Percentiles rank a stretch among this genome's conserved stretches.
These are phyloP conservation scores for Cryptosporidium meleagridis DNA, from an alignment of 169 alveolate genomes.

Conservation along the genomic window DNA sequence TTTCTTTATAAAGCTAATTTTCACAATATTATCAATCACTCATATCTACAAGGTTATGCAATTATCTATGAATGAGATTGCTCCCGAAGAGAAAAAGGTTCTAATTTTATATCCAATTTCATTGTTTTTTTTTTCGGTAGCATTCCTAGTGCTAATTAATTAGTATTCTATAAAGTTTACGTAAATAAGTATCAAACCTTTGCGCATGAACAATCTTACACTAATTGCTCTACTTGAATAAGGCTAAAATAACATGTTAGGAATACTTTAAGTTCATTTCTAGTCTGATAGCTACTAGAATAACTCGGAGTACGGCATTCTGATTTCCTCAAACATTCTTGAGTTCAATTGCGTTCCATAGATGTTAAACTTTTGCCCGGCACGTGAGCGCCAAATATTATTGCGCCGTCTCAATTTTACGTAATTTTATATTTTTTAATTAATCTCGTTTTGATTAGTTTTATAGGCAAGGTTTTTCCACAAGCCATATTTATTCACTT, in stretches of 20 bases:
- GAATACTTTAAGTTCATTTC: not conserved
- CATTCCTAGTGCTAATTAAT: slow-evolving; percentile 36
- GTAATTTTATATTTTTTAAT: not conserved
- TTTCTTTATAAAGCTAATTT: not conserved
- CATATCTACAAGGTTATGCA: slow-evolving; percentile 22
- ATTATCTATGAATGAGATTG: not conserved
- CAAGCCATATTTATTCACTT: not conserved
- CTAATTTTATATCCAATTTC: slow-evolving; percentile 54
- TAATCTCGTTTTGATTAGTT: not conserved
- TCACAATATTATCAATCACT: slow-evolving; percentile 22
- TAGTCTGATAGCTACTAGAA: not conserved
- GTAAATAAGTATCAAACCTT: too few species aligned
- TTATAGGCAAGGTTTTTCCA: not conserved
- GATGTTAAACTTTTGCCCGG: not conserved
- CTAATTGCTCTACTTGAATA: not conserved
- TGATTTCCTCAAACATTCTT: not conserved
- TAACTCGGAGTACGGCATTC: too few species aligned
- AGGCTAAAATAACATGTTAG: too few species aligned
- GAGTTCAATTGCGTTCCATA: not conserved
- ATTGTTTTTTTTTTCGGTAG: slow-evolving; percentile 40
- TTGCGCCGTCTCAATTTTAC: slow-evolving; percentile 43
- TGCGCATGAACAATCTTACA: not conserved
- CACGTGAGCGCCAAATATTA: not conserved
- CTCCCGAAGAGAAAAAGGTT: slow-evolving; percentile 50
- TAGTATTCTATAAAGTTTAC: not conserved